Evolutionary conservation across 805 yeast species (phyloP).

Genomic region (Starmerella sp.): DNA sequence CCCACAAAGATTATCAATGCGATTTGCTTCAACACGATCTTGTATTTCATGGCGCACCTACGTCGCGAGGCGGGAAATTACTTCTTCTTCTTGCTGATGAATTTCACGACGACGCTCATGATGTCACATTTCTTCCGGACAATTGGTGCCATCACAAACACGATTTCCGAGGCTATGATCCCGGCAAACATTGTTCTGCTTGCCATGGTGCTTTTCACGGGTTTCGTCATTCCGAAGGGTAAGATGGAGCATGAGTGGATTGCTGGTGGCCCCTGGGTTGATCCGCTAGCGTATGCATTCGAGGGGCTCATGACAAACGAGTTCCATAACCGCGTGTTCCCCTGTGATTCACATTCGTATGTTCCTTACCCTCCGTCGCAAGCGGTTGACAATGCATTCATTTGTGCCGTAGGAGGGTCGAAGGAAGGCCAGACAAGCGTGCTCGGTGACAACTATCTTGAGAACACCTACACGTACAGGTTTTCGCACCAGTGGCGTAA

Average conservation of each 20-base stretch:
- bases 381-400: conserved; percentile 44
- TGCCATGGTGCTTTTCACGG: conserved; percentile 47
- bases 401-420: conserved; percentile 56
- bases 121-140: conserved; percentile 45
- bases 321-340: conserved; percentile 45
- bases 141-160: conserved; percentile 41
- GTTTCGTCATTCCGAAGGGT: conserved; percentile 47
- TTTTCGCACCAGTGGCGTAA: conserved; percentile 69
- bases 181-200: conserved; percentile 46
- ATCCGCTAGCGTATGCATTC: conserved; percentile 48
- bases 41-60: conserved; percentile 48
- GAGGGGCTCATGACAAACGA: conserved; percentile 59
- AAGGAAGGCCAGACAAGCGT: conserved; percentile 42
- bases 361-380: conserved; percentile 37
- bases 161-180: conserved; percentile 48
- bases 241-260: conserved; percentile 58
- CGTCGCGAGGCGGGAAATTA: conserved; percentile 42
- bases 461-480: conserved; percentile 38
- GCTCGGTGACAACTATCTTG: conserved; percentile 49
- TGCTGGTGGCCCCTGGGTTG: conserved; percentile 49
- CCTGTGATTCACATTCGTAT: conserved; percentile 36
- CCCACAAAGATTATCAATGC: conserved; percentile 46
- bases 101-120: conserved; percentile 35
- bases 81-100: conserved; percentile 40
- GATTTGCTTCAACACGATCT: conserved; percentile 37